phyloP scores from a whole-genome alignment of 2,329 filamentous ascomycete genomes.

The Verticillium longisporum region DNA sequence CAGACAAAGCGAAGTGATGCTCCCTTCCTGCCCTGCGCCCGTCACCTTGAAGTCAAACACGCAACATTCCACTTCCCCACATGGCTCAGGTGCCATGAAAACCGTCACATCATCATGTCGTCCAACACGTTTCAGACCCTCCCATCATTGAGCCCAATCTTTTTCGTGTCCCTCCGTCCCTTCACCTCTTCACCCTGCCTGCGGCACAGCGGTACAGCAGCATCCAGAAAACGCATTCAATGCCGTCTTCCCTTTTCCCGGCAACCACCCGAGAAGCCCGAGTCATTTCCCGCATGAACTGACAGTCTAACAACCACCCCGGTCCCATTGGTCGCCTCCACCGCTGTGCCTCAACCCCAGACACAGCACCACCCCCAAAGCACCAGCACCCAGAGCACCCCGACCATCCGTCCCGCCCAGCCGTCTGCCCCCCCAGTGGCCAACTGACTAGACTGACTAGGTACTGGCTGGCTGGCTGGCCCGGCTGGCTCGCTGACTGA shows the following conservation, averaged over 20 bases:
- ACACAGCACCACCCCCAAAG: no score
- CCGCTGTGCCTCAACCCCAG: neutral
- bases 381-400: neutral
- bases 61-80: neutral
- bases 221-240: neutral
- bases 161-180: neutral
- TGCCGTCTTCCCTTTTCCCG: neutral
- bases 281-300: constrained; percentile 1
- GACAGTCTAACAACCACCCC: neutral
- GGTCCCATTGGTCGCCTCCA: neutral
- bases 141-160: neutral
- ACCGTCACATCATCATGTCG: neutral
- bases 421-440: neutral
- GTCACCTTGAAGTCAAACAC: neutral
- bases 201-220: neutral
- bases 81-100: neutral
- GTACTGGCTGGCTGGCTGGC: no score
- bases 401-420: neutral
- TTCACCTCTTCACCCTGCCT: neutral
- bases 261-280: neutral
- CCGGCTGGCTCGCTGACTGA: no score
- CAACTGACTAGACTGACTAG: no score
- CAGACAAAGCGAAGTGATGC: no score
- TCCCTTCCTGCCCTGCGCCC: no score
- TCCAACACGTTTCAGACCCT: neutral